These are phyloP conservation scores for Paxillus ammoniavirescens DNA, from an alignment of 768 basidiomycete species.

Conservation along the genomic window DNA sequence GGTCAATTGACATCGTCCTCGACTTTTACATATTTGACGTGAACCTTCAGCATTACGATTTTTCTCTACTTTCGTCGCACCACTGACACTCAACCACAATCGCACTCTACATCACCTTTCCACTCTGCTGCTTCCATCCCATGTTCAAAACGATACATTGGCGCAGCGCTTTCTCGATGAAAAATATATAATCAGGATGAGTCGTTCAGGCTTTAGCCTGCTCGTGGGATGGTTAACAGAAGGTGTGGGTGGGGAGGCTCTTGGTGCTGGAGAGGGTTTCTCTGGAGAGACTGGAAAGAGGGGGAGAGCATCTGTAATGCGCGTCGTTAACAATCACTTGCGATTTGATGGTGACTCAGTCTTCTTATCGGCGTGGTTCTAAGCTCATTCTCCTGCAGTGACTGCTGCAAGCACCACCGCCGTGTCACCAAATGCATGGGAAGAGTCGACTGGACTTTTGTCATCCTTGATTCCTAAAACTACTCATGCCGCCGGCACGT, in stretches of 20 bases:
- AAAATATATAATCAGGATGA: slow-evolving; percentile 89
- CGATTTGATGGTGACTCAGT: slow-evolving; percentile 74
- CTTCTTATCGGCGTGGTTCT: not conserved
- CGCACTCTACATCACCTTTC: slow-evolving; percentile 74
- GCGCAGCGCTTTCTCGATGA: slow-evolving; percentile 86
- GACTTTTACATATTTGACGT: slow-evolving; percentile 7
- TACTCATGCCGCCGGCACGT: slow-evolving; percentile 35
- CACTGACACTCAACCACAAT: slow-evolving; percentile 64
- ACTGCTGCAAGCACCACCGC: slow-evolving; percentile 67
- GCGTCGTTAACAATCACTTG: slow-evolving; percentile 91
- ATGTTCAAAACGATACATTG: slow-evolving; percentile 79
- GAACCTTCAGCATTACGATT: slow-evolving; percentile 64
- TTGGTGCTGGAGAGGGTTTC: slow-evolving; percentile 78
- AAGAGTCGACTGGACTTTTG: slow-evolving; percentile 82
- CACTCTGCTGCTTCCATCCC: slow-evolving; percentile 75
- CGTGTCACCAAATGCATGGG: slow-evolving; percentile 67
- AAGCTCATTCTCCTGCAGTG: slow-evolving; percentile 44
- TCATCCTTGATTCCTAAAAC: slow-evolving; percentile 72
- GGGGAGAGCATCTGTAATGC: slow-evolving; percentile 87
- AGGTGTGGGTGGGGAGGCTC: slow-evolving; percentile 81
- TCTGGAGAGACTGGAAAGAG: slow-evolving; percentile 79
- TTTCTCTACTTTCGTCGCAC: slow-evolving; percentile 65
- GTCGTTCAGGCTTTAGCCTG: slow-evolving; percentile 86
- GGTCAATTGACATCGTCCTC: not conserved
- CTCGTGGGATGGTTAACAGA: slow-evolving; percentile 96